Base-by-base conservation (phyloP, 176 grass and related monocot species). In the Olyra latifolia region DNA sequence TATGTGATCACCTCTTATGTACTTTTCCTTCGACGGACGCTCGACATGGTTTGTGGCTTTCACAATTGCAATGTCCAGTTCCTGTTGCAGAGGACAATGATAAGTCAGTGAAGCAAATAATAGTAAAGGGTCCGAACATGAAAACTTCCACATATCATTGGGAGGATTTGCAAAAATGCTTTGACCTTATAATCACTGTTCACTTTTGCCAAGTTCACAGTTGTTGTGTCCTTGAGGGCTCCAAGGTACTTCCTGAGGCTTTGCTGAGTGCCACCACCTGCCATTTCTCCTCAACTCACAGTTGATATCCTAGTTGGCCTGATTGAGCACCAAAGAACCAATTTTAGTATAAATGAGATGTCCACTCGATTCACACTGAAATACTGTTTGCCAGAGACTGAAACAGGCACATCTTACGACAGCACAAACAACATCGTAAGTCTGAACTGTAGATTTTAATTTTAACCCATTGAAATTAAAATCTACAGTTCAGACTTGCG, bases 141-240 rank as follows among this genome's bases (percentile, higher is more conserved):
- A 46, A 76, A 63, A 27, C 2, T 7, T 80, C 23, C 10, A 45
- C 66, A 67, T 12, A 57, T 38, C 69, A 63, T 63, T 62, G 56
- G 76, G 12, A 80, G 56, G 56, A 38, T 6, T 17, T 53, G 61
- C 45, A n/a, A 50, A 69, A 32, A 57, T 3, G 16, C 0, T 30
- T 65, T 76, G 23, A 99, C 97, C 97, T 99, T 99, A 63, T 99
- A 96, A 96, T 99, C 97, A 56, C 97, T 99, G 79, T 99, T 99
- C 48, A 99, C 93, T 96, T 99, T 99, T 7, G 97, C 97, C 72
- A 99, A 86, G 81, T 76, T 99, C 73, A 99, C 97, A 4, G 97
- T 96, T 1, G 97, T 99, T 6, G 92, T 96, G 77, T 99, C 97
- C 87, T 99, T 99, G 69, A 99, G 91, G 48, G 97, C 97, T 29